Evolutionary conservation across 441 rosid genomes (phyloP), one percentile per base, ranked within the genome.

Genomic region (Gossypium schwendimanii): DNA sequence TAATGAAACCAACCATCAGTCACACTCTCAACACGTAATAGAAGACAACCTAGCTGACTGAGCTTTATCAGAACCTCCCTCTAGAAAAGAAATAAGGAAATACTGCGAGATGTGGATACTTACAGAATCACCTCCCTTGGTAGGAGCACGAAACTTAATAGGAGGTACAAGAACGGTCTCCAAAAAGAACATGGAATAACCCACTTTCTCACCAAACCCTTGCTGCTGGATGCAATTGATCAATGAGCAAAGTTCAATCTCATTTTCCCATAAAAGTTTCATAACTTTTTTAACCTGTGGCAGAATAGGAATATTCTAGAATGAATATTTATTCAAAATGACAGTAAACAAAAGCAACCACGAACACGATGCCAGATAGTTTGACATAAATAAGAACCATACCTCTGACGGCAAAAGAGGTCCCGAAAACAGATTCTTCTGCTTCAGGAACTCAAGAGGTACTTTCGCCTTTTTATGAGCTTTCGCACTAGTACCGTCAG

Each of bases 121-220:
- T 71, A 84, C 97, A 67, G 94, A 84, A 81, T 90, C 97, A 62
- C 95, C 94, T 44, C 97, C 97, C 79, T 87, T 90, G 44, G 98
- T 80, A 2, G 97, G 95, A 3, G 98, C 92, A 57, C 98, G 89
- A 73, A 95, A 95, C 81, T 87, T 95, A 78, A 81, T 91, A 45
- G 99, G 98, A 77, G 97, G 91, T 58, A 93, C 98, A 61, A 93
- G 85, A 82, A 95, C 71, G 67, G 87, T 82, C 70, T 88, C 91
- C 74, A 95, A 71, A 80, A 95, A 93, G 79, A 90, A 95, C 90
- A 91, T 90, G 31, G 83, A 82, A 53, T 83, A 79, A 45, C 88
- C 94, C 24, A 72, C 67, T 71, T 82, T 83, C 52, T 65, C 81
- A 57, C 82, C 83, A 75, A 75, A 83, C 73, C 81, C 84, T 69